Evolutionary conservation across 441 rosid species (phyloP), one percentile per base, ranked within the genome.

Genomic region (Macaranga tanarius): DNA sequence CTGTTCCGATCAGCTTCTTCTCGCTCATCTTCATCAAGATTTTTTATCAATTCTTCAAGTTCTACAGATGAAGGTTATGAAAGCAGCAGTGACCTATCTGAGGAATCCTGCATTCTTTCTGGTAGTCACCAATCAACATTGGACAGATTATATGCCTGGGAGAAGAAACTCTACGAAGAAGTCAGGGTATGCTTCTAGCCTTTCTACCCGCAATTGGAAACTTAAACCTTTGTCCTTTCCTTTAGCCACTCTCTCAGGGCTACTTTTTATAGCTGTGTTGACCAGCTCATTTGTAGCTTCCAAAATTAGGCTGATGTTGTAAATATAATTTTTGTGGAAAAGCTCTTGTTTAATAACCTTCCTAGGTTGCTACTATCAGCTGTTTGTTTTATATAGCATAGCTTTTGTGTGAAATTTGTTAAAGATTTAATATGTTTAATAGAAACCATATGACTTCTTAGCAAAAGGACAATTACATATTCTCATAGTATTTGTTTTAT

Each of bases 161-260:
- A 96, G 86, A 96, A 96, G 88, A 96, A 93, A 81, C 99, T 93
- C 70, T 96, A 89, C 4, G 90, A 90, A 54, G 96, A 92, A 89
- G 97, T 96, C 79, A 86, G 77, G 93, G 97, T 95, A 85, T 75
- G 62, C 55, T 42, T 65, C 74, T 59, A 45, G 69, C 51, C 62
- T 66, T 60, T 20, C 31, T 15, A 17, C 44, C 38, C 22, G 7
- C 22, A 60, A 17, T 3, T 22, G 8, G 28, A 13, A 26, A 23
- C 40, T 15, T 54, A 67, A 1, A 31, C 15, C n/a, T n/a, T n/a
- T n/a, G n/a, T n/a, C n/a, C n/a, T n/a, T n/a, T n/a, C n/a, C n/a
- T n/a, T n/a, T n/a, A n/a, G n/a, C n/a, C n/a, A n/a, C n/a, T n/a
- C 31, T 28, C 31, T 28, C 31, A 1, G 31, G 31, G 31, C 31